A percentile compares a stretch with the other conserved stretches of the same genome.
Evolutionary conservation across 2,329 filamentous ascomycete genomes (phyloP).

Genomic region (Clonostachys byssicola): DNA sequence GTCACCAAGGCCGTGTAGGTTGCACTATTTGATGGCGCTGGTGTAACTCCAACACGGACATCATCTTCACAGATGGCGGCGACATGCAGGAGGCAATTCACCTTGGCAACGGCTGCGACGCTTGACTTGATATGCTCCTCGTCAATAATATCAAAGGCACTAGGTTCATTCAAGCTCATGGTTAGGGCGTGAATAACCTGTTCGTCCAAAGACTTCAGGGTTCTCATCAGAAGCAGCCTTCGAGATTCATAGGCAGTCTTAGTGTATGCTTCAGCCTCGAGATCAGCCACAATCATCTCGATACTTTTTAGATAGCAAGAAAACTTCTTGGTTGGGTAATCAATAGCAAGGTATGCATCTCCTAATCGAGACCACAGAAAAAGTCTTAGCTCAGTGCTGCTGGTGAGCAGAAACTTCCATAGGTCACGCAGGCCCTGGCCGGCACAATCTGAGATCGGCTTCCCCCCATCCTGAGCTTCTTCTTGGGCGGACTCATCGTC

Average conservation of each 20-base stretch:
- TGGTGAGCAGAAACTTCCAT: conserved; percentile 77
- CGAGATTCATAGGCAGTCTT: conserved; percentile 58
- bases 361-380: conserved; percentile 90
- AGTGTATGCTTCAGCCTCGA: conserved; percentile 59
- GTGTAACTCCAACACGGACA: conserved; percentile 70
- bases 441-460: conserved; percentile 45
- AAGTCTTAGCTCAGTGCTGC: conserved; percentile 76
- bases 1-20: conserved; percentile 50
- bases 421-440: conserved; percentile 67
- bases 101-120: conserved; percentile 64
- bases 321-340: conserved; percentile 82
- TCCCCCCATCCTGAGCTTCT: conserved; percentile 2
- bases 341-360: conserved; percentile 81
- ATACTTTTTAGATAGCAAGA: conserved; percentile 84
- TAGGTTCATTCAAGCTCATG: conserved; percentile 61
- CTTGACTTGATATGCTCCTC: conserved; percentile 72
- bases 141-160: conserved; percentile 80
- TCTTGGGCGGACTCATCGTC: conserved; percentile 10
- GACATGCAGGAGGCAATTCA: conserved; percentile 73
- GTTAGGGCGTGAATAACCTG: conserved; percentile 68
- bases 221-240: conserved; percentile 67
- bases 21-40: conserved; percentile 52
- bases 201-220: conserved; percentile 75
- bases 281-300: conserved; percentile 68
- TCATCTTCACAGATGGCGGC: conserved; percentile 82